Evolutionary conservation across 2,329 filamentous ascomycete species (phyloP).

Genomic region (Pseudocercospora crystallina): DNA sequence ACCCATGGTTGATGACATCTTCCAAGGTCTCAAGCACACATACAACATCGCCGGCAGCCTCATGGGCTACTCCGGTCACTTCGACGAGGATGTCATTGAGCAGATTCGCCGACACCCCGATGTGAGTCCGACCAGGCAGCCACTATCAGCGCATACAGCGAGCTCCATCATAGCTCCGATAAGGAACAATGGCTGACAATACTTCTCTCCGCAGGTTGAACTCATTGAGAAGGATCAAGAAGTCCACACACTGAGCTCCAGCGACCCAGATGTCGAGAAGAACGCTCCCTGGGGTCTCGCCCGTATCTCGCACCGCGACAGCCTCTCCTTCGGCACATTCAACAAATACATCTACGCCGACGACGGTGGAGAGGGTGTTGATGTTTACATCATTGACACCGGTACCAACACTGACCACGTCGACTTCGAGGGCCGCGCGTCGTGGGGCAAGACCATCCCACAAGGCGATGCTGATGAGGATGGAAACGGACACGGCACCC

Average conservation of each 20-base stretch:
- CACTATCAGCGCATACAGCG: conserved; percentile 10
- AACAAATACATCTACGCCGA: conserved; percentile 96
- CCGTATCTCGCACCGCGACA: conserved; percentile 91
- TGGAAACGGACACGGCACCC: conserved; percentile 97
- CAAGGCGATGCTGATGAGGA: conserved; percentile 79
- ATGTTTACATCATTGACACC: conserved; percentile 98
- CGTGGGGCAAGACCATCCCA: conserved; percentile 97
- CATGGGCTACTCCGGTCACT: conserved; percentile 92
- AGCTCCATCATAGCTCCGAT: neutral
- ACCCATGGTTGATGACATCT: conserved; percentile 66
- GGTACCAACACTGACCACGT: conserved; percentile 92
- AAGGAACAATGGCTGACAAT: neutral
- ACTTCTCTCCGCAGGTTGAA: conserved; percentile 66
- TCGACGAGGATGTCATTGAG: conserved; percentile 90
- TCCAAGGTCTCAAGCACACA: conserved; percentile 89
- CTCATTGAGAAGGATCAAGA: conserved; percentile 94
- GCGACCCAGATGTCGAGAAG: conserved; percentile 68
- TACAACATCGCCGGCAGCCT: conserved; percentile 85
- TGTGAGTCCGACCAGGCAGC: conserved; percentile 63
- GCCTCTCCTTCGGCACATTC: conserved; percentile 84
- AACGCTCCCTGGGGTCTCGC: conserved; percentile 98
- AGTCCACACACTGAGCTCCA: conserved; percentile 72
- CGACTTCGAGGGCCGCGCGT: conserved; percentile 93
- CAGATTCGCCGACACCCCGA: conserved; percentile 92
- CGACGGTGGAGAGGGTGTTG: conserved; percentile 92